These are phyloP conservation scores for Glycyrrhiza uralensis DNA, from an alignment of 306 rosid species.

Conservation along the genomic window DNA sequence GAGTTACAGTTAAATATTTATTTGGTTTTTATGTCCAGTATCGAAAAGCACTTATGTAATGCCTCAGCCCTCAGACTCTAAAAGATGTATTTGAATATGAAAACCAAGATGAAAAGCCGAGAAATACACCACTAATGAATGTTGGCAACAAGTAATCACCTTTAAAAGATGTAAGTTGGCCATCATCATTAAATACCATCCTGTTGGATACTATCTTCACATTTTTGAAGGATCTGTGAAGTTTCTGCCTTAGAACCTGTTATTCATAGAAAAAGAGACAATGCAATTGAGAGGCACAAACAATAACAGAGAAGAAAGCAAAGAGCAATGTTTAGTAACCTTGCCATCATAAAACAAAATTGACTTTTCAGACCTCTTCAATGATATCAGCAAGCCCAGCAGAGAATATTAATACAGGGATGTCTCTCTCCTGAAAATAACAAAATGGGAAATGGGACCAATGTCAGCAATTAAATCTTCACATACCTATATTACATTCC, in stretches of 20 bases:
- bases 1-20: not conserved
- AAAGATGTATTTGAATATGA: constrained; percentile 14
- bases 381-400: constrained; percentile 96
- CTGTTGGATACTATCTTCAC: constrained; percentile 80
- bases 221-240: constrained; percentile 73
- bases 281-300: constrained; percentile 11
- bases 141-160: constrained; percentile 43
- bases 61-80: constrained; percentile 7
- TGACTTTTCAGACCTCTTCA: constrained; percentile 68
- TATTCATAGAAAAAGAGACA: constrained; percentile 16
- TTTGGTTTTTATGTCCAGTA: not conserved
- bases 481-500: not conserved
- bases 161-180: constrained; percentile 68
- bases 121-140: not conserved
- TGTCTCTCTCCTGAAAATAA: constrained; percentile 65
- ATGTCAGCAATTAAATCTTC: constrained; percentile 1
- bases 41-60: not conserved
- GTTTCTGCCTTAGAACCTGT: constrained; percentile 85
- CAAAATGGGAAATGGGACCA: constrained; percentile 18
- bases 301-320: not conserved
- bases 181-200: constrained; percentile 69
- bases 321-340: constrained; percentile 1
- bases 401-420: constrained; percentile 88
- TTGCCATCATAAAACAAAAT: constrained; percentile 14
- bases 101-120: not conserved